phyloP scores from a whole-genome alignment of 2,329 filamentous ascomycete genomes.

The Monosporascus sp. region DNA sequence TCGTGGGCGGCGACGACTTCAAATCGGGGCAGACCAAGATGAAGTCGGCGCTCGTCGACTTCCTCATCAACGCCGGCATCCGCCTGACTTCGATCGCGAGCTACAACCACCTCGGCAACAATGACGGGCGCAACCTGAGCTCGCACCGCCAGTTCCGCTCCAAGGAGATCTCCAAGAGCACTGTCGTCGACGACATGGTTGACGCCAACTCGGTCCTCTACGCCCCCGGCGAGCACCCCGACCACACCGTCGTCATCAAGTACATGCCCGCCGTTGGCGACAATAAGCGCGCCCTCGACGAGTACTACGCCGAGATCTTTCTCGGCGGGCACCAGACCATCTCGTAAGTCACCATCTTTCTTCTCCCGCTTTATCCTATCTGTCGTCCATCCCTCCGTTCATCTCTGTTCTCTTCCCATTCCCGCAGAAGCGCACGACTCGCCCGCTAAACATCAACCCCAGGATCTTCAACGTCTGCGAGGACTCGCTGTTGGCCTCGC shows the following conservation, averaged over 20 bases:
- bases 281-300: slow-evolving; percentile 97
- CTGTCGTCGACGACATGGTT: slow-evolving; percentile 99
- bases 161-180: slow-evolving; percentile 99
- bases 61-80: slow-evolving; percentile 97
- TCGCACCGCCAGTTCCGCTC: slow-evolving; percentile 98
- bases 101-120: slow-evolving; percentile 99
- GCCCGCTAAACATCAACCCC: not conserved
- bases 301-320: slow-evolving; percentile 99
- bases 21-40: slow-evolving; percentile 99
- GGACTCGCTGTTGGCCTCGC: slow-evolving; percentile 92
- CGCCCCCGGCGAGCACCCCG: slow-evolving; percentile 86
- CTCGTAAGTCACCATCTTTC: slow-evolving; percentile 44
- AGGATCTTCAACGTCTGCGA: slow-evolving; percentile 98
- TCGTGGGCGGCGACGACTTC: slow-evolving; percentile 98
- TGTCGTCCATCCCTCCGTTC: not conserved
- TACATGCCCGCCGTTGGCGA: slow-evolving; percentile 99
- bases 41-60: slow-evolving; percentile 98
- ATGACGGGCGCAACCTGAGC: slow-evolving; percentile 97
- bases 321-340: slow-evolving; percentile 98
- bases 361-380: not conserved
- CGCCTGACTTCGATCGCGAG: slow-evolving; percentile 97
- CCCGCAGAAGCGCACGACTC: slow-evolving; percentile 7
- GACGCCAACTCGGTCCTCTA: slow-evolving; percentile 91
- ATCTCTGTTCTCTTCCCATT: not conserved
- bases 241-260: slow-evolving; percentile 99